Conservation (phyloP, 441 rosid genomes). For the Eutrema salsugineum region DNA sequence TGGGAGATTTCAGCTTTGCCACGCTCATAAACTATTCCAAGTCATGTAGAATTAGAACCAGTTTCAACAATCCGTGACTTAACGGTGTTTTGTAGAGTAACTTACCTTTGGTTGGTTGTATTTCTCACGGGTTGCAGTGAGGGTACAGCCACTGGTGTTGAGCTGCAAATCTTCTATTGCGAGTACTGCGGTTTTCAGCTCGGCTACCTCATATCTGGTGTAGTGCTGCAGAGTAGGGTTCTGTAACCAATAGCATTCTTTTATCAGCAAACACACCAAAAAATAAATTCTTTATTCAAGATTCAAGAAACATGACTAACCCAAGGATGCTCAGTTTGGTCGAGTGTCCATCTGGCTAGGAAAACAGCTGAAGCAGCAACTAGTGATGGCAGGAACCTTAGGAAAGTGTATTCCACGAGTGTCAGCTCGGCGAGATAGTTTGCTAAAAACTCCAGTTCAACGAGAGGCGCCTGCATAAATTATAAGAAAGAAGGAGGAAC, state of each 20-base stretch:
- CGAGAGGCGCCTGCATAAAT: constrained; percentile 45
- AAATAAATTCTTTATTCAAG: neutral
- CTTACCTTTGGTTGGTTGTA: constrained; percentile 73
- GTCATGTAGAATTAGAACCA: constrained; percentile 8
- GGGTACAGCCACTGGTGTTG: constrained; percentile 53
- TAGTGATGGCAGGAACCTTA: constrained; percentile 67
- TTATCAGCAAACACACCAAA: constrained; percentile 11
- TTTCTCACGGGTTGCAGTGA: constrained; percentile 68
- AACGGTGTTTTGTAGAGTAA: neutral
- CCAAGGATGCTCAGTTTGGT: constrained; percentile 77
- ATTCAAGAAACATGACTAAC: constrained; percentile 36
- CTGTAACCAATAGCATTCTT: constrained; percentile 38
- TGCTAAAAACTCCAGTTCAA: constrained; percentile 69
- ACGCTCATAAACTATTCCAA: constrained; percentile 72
- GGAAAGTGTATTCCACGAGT: constrained; percentile 67
- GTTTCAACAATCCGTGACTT: neutral
- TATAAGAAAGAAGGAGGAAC: neutral
- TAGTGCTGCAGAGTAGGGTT: constrained; percentile 84
- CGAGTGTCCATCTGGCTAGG: constrained; percentile 78
- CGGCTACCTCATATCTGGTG: constrained; percentile 56
- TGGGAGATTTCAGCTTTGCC: constrained; percentile 55
- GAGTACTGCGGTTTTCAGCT: constrained; percentile 61
- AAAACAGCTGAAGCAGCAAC: constrained; percentile 82
- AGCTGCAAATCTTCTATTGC: constrained; percentile 78
- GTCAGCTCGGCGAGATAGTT: constrained; percentile 77